A percentile compares a stretch with the other conserved stretches of the same genome.
Conservation (phyloP, 768 basidiomycete genomes). For the Suillus tomentosus region DNA sequence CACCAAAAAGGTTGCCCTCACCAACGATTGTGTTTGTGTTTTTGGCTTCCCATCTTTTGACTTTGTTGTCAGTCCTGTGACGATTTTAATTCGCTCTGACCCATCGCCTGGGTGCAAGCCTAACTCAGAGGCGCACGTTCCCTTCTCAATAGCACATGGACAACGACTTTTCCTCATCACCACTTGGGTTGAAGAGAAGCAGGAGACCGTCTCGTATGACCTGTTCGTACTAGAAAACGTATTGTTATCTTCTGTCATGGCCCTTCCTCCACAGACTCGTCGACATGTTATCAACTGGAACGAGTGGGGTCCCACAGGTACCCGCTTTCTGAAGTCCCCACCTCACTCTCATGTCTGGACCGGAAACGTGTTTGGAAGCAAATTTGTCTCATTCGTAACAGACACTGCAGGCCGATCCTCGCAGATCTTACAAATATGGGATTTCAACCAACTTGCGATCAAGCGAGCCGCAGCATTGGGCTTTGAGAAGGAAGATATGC, state of each 20-base stretch:
- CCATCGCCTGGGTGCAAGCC: background rate
- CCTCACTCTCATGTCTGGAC: slow-evolving; percentile 51
- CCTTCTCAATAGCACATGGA: background rate
- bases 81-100: background rate
- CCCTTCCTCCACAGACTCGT: background rate
- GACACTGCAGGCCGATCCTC: background rate
- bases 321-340: slow-evolving; percentile 42
- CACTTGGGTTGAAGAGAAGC: background rate
- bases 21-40: background rate
- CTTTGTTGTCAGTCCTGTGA: background rate
- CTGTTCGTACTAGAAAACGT: background rate
- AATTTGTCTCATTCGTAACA: slow-evolving; percentile 37
- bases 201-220: background rate
- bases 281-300: slow-evolving; percentile 43
- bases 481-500: background rate
- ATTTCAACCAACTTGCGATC: slow-evolving; percentile 52
- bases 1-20: background rate
- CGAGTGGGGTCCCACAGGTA: slow-evolving; percentile 52
- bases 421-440: slow-evolving; percentile 42
- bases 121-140: background rate
- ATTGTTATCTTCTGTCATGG: background rate
- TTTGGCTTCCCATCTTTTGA: background rate
- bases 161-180: background rate
- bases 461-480: slow-evolving; percentile 15
- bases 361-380: slow-evolving; percentile 56